Base-by-base conservation (phyloP, 495 filamentous ascomycete species). In the Penicillium coffeae region DNA sequence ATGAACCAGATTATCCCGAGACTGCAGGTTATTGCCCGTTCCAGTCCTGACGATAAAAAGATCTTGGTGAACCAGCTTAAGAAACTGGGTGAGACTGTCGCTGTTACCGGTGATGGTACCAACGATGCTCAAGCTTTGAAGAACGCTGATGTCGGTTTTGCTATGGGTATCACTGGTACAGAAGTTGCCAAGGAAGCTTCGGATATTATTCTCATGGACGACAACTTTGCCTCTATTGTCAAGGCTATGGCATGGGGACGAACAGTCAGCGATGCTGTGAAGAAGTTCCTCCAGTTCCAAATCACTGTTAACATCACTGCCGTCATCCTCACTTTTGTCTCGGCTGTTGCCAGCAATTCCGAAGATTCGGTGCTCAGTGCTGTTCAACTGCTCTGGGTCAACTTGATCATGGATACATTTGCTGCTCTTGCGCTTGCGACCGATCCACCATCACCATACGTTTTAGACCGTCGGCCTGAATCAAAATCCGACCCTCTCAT, bases 361-460 rank as follows among this genome's bases (percentile, higher is more conserved):
- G 79, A 90, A 60, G 69, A 81, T 37, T 88, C 88, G 2, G 86
- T 93, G 3, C 79, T 95, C 45, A 90, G 83, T 3, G 85, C 89
- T 16, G 88, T 93, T 2, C 89, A 95, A 62, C 77, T 95, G 38
- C 77, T 95, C 20, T 95, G 89, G 89, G 86, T 95, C 34, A 94
- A 95, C 62, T 70, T 95, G 36, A 93, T 95, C 62, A 93, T 94
- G 89, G 90, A 95, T 58, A 93, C 89, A n/a, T 89, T 95, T 56
- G 90, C 89, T 3, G 89, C 90, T n/a, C 80, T 95, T 42, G 90
- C 89, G n/a, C 73, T 94, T 22, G 89, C 90, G 13, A 94, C 89
- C 1, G 90, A 95, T 63, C 83, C 86, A 5, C 88, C 90, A 2
- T 80, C 84, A 6, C 71, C 77, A 8, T 76, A 72, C 27, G 78